Evolutionary conservation across 1,284 basidiomycete species (phyloP).

Genomic region (Farysia itapuensis): DNA sequence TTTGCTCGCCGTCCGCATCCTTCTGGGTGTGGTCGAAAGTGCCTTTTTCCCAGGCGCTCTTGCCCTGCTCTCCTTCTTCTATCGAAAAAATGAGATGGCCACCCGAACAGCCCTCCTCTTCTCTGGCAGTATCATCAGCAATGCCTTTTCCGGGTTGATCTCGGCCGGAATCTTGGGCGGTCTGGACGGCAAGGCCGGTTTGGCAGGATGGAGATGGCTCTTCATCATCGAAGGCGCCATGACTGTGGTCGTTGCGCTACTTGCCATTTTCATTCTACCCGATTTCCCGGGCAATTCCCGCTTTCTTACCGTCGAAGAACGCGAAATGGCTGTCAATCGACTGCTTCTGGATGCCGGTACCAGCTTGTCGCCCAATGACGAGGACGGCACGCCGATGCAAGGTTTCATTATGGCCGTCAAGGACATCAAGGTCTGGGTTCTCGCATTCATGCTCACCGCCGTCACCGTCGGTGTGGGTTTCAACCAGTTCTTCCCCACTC

Average conservation of each 20-base stretch:
- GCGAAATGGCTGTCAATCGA: slow-evolving; percentile 32
- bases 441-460: slow-evolving; percentile 38
- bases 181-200: slow-evolving; percentile 23
- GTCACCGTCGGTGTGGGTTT: slow-evolving; percentile 21
- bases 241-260: slow-evolving; percentile 22
- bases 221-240: slow-evolving; percentile 47
- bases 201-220: slow-evolving; percentile 46
- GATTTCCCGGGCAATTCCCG: slow-evolving; percentile 44
- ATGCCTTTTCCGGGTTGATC: slow-evolving; percentile 50
- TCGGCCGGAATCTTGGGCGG: slow-evolving; percentile 31
- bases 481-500: slow-evolving; percentile 58
- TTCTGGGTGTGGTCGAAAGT: slow-evolving; percentile 56
- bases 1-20: slow-evolving; percentile 53
- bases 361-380: slow-evolving; percentile 63
- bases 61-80: slow-evolving; percentile 58
- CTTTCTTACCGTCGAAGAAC: slow-evolving; percentile 31
- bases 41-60: slow-evolving; percentile 54
- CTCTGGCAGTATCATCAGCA: slow-evolving; percentile 43
- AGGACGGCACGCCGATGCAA: slow-evolving; percentile 63
- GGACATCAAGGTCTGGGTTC: slow-evolving; percentile 40
- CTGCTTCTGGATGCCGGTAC: slow-evolving; percentile 66
- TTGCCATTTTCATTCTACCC: slow-evolving; percentile 32
- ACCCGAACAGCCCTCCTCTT: slow-evolving; percentile 58
- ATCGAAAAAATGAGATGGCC: slow-evolving; percentile 59
- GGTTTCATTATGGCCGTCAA: slow-evolving; percentile 34